Conservation (phyloP, 2,329 filamentous ascomycete species). For the Aspergillus latus region DNA sequence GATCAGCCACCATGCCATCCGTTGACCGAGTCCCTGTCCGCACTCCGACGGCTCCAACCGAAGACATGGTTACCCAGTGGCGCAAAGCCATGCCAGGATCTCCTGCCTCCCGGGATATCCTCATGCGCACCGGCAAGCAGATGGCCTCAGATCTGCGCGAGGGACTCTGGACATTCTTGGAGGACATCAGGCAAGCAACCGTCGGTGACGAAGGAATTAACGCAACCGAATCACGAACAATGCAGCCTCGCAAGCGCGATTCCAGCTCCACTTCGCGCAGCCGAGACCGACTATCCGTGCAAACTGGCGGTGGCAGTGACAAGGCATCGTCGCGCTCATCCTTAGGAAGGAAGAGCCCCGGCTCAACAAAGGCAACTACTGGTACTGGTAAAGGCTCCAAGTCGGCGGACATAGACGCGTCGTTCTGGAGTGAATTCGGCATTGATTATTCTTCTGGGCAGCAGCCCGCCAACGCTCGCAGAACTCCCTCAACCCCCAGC, state of each 20-base stretch:
- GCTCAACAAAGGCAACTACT: slow-evolving; percentile 26
- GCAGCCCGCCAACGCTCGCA: slow-evolving; percentile 36
- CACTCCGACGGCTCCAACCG: slow-evolving; percentile 27
- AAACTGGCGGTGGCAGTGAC: slow-evolving; percentile 27
- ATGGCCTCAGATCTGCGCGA: slow-evolving; percentile 87
- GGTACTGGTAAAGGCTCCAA: slow-evolving; percentile 43
- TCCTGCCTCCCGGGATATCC: slow-evolving; percentile 50
- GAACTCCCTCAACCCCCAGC: slow-evolving; percentile 33
- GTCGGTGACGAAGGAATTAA: slow-evolving; percentile 87
- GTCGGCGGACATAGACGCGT: slow-evolving; percentile 44
- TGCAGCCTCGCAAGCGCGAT: slow-evolving; percentile 33
- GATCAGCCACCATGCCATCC: slow-evolving; percentile 44
- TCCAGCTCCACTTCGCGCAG: slow-evolving; percentile 34
- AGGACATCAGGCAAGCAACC: slow-evolving; percentile 91
- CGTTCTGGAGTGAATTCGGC: slow-evolving; percentile 54
- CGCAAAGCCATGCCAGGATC: slow-evolving; percentile 45
- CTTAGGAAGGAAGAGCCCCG: slow-evolving; percentile 30
- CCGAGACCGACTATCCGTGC: slow-evolving; percentile 33
- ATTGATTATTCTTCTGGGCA: slow-evolving; percentile 49
- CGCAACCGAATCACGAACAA: slow-evolving; percentile 48
- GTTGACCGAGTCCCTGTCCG: slow-evolving; percentile 34
- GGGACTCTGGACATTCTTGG: slow-evolving; percentile 89
- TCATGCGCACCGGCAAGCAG: slow-evolving; percentile 65
- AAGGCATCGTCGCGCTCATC: slow-evolving; percentile 30
- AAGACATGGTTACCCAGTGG: slow-evolving; percentile 41